These are phyloP conservation scores for Lunularia cruciata DNA, from an alignment of 225 moss, liverwort and hornwort genomes.

Conservation along the genomic window DNA sequence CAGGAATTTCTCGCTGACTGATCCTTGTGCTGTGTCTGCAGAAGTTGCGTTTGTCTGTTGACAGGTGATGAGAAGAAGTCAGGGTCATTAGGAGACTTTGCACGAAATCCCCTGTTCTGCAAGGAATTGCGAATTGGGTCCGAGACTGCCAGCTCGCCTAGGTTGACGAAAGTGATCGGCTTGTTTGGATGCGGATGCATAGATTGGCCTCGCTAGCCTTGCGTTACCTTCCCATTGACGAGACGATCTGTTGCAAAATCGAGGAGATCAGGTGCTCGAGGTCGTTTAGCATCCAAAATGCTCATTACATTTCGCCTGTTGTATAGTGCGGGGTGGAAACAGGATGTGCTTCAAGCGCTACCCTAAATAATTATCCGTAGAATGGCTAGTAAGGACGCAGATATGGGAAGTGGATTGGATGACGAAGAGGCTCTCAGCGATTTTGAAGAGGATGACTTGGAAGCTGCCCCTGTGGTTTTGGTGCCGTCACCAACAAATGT, in stretches of 20 bases:
- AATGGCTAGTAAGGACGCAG: slow-evolving; percentile 22
- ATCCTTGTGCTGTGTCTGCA: too few relatives aligned
- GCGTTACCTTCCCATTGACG: not conserved
- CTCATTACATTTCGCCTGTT: not conserved
- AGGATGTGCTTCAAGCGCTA: not conserved
- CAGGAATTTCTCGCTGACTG: not conserved
- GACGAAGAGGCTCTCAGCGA: slow-evolving; percentile 81
- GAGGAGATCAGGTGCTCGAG: not conserved
- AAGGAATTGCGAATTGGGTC: not conserved
- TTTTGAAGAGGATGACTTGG: slow-evolving; percentile 95
- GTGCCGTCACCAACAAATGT: slow-evolving; percentile 27
- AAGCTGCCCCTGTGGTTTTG: slow-evolving; percentile 74
- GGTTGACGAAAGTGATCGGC: too few relatives aligned
- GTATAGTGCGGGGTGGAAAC: not conserved
- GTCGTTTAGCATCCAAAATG: not conserved
- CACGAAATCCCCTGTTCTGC: not conserved
- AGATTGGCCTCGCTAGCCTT: not conserved
- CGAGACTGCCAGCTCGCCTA: too few relatives aligned
- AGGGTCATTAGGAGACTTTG: not conserved
- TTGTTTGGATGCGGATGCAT: too few relatives aligned
- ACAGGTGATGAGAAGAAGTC: not conserved
- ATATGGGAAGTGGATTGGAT: slow-evolving; percentile 63
- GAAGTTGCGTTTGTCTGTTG: too few relatives aligned
- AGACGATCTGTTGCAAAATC: not conserved
- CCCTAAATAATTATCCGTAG: not conserved